Percentiles rank a stretch among this genome's conserved stretches.
Conservation (phyloP, 2,329 filamentous ascomycete genomes). For the Chrysosporium queenslandicum region DNA sequence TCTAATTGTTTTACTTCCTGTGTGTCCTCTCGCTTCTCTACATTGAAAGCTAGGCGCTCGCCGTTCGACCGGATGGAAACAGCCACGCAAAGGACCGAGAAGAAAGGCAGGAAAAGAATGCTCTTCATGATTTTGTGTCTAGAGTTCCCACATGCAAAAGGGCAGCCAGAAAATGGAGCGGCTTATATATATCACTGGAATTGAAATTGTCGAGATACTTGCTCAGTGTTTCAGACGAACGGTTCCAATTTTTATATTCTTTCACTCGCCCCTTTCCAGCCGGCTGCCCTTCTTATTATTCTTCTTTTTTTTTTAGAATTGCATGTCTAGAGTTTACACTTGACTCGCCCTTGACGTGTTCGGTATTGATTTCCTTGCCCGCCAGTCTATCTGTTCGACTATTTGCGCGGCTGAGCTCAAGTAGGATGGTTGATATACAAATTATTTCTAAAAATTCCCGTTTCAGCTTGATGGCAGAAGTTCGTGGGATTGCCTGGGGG, state of each 20-base stretch:
- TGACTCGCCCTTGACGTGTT: neutral
- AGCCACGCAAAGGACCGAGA: constrained; percentile 4
- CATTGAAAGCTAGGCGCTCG: neutral
- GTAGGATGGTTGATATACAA: neutral
- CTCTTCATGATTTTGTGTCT: constrained; percentile 1
- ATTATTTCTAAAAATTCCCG: neutral
- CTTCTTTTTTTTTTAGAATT: neutral
- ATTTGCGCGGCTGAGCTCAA: neutral
- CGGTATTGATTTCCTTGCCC: neutral
- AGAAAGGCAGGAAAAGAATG: neutral
- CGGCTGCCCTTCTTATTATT: neutral
- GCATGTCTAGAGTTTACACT: neutral
- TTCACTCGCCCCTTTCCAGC: neutral
- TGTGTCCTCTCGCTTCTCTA: neutral
- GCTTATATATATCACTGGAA: no score
- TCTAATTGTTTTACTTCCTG: constrained; percentile 7
- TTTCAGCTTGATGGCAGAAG: no score
- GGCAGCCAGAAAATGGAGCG: no score
- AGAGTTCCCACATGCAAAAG: neutral
- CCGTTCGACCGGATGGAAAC: neutral
- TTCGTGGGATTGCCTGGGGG: no score
- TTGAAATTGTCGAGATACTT: no score
- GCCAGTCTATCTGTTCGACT: no score
- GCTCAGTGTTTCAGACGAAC: no score
- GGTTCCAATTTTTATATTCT: neutral